Percentiles rank a stretch among this genome's conserved stretches.
Conservation (phyloP, 306 rosid genomes). For the Cucurbita moschata region DNA sequence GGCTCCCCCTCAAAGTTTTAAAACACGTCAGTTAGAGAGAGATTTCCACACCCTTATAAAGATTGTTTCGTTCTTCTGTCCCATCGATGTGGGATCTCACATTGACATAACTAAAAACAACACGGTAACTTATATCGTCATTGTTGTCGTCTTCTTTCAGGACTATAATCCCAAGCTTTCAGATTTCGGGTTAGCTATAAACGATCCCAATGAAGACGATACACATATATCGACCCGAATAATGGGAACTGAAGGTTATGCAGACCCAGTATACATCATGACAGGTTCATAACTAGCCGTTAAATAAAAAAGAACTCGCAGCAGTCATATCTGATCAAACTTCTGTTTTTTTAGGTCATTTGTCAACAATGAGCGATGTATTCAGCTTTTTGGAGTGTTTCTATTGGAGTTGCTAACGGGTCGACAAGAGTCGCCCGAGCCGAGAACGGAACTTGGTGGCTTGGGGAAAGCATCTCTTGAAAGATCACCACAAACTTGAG, state of each 20-base stretch:
- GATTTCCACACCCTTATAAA: too few relatives aligned
- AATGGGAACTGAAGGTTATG: conserved; percentile 92
- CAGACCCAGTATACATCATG: conserved; percentile 80
- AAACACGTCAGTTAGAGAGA: too few relatives aligned
- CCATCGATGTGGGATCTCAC: too few relatives aligned
- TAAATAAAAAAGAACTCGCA: not conserved
- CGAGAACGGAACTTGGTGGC: conserved; percentile 75
- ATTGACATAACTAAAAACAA: not conserved
- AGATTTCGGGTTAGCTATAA: conserved; percentile 82
- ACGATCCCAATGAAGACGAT: conserved; percentile 62
- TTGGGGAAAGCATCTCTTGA: conserved; percentile 71
- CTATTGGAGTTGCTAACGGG: conserved; percentile 76
- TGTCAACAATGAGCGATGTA: conserved; percentile 74
- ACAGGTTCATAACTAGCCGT: conserved; percentile 23
- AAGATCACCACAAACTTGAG: conserved; percentile 45
- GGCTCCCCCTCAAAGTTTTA: too few relatives aligned
- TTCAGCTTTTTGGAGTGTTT: conserved; percentile 73
- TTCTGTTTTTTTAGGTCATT: conserved; percentile 37
- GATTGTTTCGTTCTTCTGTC: too few relatives aligned
- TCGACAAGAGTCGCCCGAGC: conserved; percentile 44
- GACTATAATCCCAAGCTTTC: conserved; percentile 72
- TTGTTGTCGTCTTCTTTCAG: conserved; percentile 16
- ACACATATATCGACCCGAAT: conserved; percentile 47
- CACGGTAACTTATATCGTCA: not conserved
- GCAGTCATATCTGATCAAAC: not conserved